Percentiles rank a stretch among this genome's conserved stretches.
phyloP scores from a whole-genome alignment of 2,329 filamentous ascomycete genomes.

The Lasiodiplodia sp. region DNA sequence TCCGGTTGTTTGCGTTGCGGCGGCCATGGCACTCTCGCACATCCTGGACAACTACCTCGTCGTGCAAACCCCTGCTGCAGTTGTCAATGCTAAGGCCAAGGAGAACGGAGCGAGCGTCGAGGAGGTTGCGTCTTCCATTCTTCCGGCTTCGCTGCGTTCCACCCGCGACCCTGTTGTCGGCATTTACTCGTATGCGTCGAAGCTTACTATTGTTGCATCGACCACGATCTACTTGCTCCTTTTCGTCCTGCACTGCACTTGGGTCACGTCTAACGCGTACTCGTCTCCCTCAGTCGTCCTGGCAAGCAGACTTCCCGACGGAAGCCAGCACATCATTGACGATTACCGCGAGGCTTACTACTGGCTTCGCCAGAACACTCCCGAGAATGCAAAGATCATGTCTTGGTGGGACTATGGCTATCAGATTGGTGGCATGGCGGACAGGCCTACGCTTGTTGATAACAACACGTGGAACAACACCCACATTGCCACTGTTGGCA shows the following conservation, averaged over 20 bases:
- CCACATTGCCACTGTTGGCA: constrained; percentile 97
- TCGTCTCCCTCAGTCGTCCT: constrained; percentile 97
- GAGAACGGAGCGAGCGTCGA: constrained; percentile 46
- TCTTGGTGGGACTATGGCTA: constrained; percentile 99
- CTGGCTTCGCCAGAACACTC: constrained; percentile 97
- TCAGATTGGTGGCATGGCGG: constrained; percentile 99
- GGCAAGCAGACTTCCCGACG: constrained; percentile 89
- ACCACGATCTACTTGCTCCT: constrained; percentile 84
- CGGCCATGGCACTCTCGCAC: constrained; percentile 85
- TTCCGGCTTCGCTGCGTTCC: constrained; percentile 69
- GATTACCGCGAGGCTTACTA: constrained; percentile 99
- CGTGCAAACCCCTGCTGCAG: constrained; percentile 59
- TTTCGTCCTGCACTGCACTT: constrained; percentile 97
- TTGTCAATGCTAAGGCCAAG: constrained; percentile 57
- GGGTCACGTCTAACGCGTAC: constrained; percentile 99
- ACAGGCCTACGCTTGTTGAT: constrained; percentile 94
- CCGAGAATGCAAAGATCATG: constrained; percentile 96
- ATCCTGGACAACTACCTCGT: constrained; percentile 88
- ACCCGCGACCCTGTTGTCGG: constrained; percentile 78
- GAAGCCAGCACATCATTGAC: constrained; percentile 97
- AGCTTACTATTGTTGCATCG: constrained; percentile 75
- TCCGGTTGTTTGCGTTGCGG: constrained; percentile 92
- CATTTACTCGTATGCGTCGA: constrained; percentile 82
- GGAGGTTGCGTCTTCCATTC: constrained; percentile 58
- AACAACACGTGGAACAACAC: constrained; percentile 99